Percentiles rank a stretch among this genome's conserved stretches.
phyloP scores from a whole-genome alignment of 2,329 filamentous ascomycete genomes.

The Sordariomycetes sp. region DNA sequence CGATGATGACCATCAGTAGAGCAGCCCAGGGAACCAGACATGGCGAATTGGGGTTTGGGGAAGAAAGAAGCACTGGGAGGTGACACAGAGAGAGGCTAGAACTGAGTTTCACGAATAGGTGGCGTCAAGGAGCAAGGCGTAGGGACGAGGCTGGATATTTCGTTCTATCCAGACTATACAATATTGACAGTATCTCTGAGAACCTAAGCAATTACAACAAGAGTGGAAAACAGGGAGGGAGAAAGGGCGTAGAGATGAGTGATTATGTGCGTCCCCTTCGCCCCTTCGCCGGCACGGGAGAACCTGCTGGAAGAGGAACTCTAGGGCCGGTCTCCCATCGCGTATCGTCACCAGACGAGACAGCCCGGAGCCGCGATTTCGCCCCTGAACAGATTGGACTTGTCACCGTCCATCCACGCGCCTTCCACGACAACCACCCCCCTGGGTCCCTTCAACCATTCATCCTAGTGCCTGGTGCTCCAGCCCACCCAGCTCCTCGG shows the following conservation, averaged over 20 bases:
- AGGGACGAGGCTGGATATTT: not conserved
- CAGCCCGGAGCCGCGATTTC: not conserved
- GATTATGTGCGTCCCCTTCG: not conserved
- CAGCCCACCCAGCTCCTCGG: slow-evolving; percentile 86
- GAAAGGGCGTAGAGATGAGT: not conserved
- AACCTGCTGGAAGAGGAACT: not conserved
- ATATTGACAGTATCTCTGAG: not conserved
- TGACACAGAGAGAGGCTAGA: too few species aligned
- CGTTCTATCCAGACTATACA: not conserved
- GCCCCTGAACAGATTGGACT: not conserved
- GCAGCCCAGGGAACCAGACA: too few species aligned
- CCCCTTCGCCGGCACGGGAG: not conserved
- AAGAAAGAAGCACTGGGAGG: too few species aligned
- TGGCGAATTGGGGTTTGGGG: too few species aligned
- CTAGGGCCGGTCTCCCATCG: not conserved
- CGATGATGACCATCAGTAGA: too few species aligned
- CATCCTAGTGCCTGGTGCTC: slow-evolving; percentile 50
- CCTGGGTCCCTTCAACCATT: not conserved
- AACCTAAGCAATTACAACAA: not conserved
- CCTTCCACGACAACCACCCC: not conserved
- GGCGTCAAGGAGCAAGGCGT: too few species aligned
- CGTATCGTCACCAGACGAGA: not conserved
- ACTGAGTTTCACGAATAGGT: too few species aligned
- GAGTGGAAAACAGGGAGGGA: not conserved
- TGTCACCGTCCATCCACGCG: not conserved